A percentile compares a stretch with the other conserved stretches of the same genome.
These are phyloP conservation scores for Blastocystis sp. DNA, from an alignment of 352 stramenopile species.

Conservation along the genomic window DNA sequence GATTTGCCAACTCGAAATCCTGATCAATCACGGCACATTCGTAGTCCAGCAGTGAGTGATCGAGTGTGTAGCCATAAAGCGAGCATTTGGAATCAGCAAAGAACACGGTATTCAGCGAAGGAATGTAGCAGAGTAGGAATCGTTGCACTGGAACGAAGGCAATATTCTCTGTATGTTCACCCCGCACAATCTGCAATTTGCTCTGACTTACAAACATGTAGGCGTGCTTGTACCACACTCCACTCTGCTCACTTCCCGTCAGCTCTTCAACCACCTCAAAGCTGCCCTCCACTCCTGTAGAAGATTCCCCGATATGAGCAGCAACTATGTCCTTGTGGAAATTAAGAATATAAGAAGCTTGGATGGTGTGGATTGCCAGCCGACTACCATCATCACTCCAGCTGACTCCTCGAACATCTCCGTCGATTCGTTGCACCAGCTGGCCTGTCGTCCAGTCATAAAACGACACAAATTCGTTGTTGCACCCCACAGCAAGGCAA, in stretches of 20 bases:
- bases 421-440: constrained; percentile 72
- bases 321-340: not conserved
- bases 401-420: constrained; percentile 80
- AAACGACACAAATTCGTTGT: constrained; percentile 87
- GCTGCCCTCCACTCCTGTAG: constrained; percentile 83
- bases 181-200: constrained; percentile 87
- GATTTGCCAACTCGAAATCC: constrained; percentile 94
- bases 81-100: constrained; percentile 87
- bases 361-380: constrained; percentile 85
- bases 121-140: constrained; percentile 94
- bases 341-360: constrained; percentile 85
- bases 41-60: constrained; percentile 93
- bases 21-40: constrained; percentile 93
- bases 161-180: constrained; percentile 83
- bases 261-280: constrained; percentile 96
- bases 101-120: constrained; percentile 93
- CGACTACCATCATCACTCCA: constrained; percentile 91
- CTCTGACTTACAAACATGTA: constrained; percentile 82
- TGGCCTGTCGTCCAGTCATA: constrained; percentile 96
- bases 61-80: constrained; percentile 79
- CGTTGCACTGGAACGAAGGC: constrained; percentile 82
- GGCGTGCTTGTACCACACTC: constrained; percentile 75
- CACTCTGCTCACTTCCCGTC: constrained; percentile 84
- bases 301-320: constrained; percentile 72
- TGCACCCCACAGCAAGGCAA: constrained; percentile 85